Evolutionary conservation across 2,329 filamentous ascomycete genomes (phyloP), one percentile per base, ranked within the genome.

Genomic region (Talaromyces sp.): DNA sequence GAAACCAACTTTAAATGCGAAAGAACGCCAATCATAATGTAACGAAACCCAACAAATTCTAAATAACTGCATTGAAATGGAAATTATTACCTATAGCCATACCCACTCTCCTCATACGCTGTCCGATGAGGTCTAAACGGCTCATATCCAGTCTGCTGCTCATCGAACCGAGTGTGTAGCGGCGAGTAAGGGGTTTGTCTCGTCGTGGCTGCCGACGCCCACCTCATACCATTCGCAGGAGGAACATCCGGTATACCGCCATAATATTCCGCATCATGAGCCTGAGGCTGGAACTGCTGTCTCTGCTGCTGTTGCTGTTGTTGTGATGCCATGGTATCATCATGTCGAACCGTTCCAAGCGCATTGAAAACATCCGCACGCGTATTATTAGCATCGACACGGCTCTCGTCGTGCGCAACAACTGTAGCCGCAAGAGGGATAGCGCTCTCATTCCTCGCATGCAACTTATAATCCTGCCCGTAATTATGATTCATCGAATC

Each of bases 401-500:
- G 40, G 4, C 15, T 40, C 21, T 43, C 52, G 2, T 37, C 43
- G n/a, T 55, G 43, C 25, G n/a, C 48, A 5, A 19, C 39, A n/a
- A 35, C 39, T 19, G 40, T 3, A 22, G 41, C n/a, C 36, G 39
- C 53, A 36, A 51, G 57, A 53, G 56, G 53, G 58, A 63, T 65
- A 48, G 61, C 64, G 31, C 58, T 62, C 25, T 60, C 58, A 6
- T 25, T 43, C 10, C 65, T 62, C 41, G 70, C 62, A 33, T 69
- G 64, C 62, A 72, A 52, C 58, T 77, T 77, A 40, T 72, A 63
- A 56, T 76, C 72, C 31, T 68, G 67, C 35, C 22, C 54, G 45
- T 25, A 35, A 58, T 48, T 48, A 13, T 21, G 2, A 71, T 69
- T n/a, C 59, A 64, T 15, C 73, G 70, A 73, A 84, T 76, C 15